Percentiles rank a stretch among this genome's conserved stretches.
phyloP scores from a whole-genome alignment of 306 rosid genomes.

The Quercus parvula region DNA sequence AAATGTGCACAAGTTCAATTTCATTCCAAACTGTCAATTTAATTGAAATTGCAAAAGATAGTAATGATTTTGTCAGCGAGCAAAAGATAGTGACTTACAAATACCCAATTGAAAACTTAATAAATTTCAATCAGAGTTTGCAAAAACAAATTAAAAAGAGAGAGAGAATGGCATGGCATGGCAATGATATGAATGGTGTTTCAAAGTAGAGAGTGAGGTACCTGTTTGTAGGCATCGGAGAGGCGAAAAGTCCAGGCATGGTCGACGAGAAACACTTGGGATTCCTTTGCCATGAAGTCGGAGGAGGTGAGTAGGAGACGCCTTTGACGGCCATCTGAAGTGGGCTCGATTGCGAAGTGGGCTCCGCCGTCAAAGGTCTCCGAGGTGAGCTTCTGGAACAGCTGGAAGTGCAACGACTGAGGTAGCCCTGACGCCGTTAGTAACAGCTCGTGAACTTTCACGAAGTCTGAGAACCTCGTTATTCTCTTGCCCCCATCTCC shows the following conservation, averaged over 20 bases:
- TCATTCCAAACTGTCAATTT: no score
- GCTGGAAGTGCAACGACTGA: constrained; percentile 45
- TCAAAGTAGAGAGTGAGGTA: no score
- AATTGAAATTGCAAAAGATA: no score
- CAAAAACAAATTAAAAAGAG: neutral
- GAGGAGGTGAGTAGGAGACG: constrained; percentile 63
- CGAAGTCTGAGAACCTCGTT: constrained; percentile 68
- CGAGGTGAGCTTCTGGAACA: constrained; percentile 64
- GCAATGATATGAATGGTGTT: neutral
- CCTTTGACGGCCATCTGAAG: constrained; percentile 53
- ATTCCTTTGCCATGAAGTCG: constrained; percentile 47
- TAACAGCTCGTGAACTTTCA: constrained; percentile 61
- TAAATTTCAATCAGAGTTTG: no score
- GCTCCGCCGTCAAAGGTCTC: constrained; percentile 83
- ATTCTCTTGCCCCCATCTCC: constrained; percentile 29
- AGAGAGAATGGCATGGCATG: neutral
- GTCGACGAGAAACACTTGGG: constrained; percentile 79
- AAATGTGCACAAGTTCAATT: neutral
- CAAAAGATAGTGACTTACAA: no score
- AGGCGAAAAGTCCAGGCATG: constrained; percentile 99
- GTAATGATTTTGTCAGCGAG: no score
- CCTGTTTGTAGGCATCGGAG: constrained; percentile 85
- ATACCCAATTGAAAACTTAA: no score
- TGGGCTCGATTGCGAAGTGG: constrained; percentile 69
- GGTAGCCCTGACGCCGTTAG: constrained; percentile 77